Conservation (phyloP, 257 asterid species). For the Agastache rugosa region DNA sequence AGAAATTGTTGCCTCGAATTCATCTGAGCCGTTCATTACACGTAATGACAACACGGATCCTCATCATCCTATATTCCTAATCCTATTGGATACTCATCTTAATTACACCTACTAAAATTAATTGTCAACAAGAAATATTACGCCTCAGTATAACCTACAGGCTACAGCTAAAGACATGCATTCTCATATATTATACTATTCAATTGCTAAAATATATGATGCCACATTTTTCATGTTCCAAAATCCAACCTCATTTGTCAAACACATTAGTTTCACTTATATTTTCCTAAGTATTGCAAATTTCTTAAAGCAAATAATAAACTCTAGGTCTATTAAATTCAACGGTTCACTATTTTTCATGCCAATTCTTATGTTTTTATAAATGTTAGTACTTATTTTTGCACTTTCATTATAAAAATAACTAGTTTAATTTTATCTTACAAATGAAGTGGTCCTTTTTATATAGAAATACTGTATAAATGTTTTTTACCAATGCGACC, state of each 20-base stretch:
- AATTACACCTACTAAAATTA: neutral
- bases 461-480: no score
- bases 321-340: neutral
- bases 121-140: slow-evolving; percentile 11
- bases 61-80: slow-evolving; percentile 21
- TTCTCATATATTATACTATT: neutral
- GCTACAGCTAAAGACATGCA: neutral
- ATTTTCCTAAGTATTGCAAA: no score
- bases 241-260: neutral
- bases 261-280: no score
- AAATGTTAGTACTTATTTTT: no score
- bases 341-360: no score
- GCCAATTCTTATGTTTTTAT: no score
- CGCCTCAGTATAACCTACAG: neutral
- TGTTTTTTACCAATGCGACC: no score
- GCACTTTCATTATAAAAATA: no score
- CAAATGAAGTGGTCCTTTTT: no score
- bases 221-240: neutral
- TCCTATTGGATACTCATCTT: neutral
- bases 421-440: no score
- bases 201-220: neutral
- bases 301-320: neutral
- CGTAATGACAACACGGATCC: slow-evolving; percentile 39
- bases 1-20: neutral
- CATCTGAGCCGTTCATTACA: slow-evolving; percentile 31